A percentile compares a stretch with the other conserved stretches of the same genome.
Conservation (phyloP, 2,329 filamentous ascomycete species). For the Clarireedia monteithiana region DNA sequence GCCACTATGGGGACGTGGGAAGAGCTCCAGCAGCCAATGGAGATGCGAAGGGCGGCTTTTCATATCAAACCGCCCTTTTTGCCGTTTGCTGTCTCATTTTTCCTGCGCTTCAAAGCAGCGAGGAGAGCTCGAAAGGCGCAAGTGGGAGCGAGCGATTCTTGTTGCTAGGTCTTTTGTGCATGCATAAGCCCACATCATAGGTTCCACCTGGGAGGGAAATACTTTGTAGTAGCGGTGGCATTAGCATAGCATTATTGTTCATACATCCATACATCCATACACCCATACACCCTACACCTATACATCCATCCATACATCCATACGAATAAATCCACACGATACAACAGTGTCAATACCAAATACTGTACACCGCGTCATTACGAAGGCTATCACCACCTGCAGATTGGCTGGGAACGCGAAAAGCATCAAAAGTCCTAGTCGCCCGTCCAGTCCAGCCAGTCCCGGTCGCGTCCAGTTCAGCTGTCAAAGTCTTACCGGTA, state of each 20-base stretch:
- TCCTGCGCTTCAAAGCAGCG: too few species aligned
- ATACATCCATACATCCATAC: background rate
- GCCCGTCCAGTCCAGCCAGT: too few species aligned
- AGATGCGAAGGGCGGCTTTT: too few species aligned
- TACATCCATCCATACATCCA: background rate
- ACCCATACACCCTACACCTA: too few species aligned
- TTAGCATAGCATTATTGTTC: background rate
- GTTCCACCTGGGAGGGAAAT: background rate
- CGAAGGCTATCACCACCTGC: background rate
- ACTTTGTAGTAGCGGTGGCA: conserved; percentile 2
- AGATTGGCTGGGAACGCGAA: background rate
- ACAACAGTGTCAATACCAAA: conserved; percentile 1
- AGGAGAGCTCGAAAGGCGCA: background rate
- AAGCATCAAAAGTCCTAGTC: too few species aligned
- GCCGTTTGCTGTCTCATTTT: too few species aligned
- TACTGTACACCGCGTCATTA: background rate
- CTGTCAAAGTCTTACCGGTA: too few species aligned
- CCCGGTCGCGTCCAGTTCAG: too few species aligned
- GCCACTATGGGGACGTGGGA: too few species aligned
- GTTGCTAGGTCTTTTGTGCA: conserved; percentile 13
- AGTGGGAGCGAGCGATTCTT: background rate
- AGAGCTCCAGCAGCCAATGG: too few species aligned
- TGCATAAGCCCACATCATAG: conserved; percentile 23
- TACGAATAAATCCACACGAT: conserved; percentile 7
- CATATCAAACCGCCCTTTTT: too few species aligned